A percentile compares a stretch with the other conserved stretches of the same genome.
Conservation (phyloP, 805 yeast species). For the Ogataea pini region DNA sequence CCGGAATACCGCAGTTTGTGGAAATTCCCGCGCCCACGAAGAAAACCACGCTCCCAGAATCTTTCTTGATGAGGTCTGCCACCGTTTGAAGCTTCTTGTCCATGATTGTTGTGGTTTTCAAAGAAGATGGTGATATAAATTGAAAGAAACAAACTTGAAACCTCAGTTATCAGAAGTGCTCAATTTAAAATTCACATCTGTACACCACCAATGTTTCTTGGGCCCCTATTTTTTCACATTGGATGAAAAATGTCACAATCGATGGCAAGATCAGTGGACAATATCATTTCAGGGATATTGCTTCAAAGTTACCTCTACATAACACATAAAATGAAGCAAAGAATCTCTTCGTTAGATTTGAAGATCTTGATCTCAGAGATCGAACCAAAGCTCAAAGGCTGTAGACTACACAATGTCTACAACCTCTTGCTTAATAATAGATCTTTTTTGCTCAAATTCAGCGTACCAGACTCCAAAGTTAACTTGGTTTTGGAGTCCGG, state of each 20-base stretch:
- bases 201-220: background rate
- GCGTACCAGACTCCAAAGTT: conserved; percentile 78
- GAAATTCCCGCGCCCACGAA: conserved; percentile 94
- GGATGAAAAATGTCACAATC: no score
- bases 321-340: conserved; percentile 54
- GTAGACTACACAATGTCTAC: conserved; percentile 81
- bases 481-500: conserved; percentile 84
- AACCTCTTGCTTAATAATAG: conserved; percentile 71
- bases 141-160: background rate
- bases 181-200: background rate
- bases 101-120: conserved; percentile 16
- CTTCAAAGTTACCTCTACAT: background rate
- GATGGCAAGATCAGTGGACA: no score
- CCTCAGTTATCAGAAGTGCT: background rate
- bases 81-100: conserved; percentile 26
- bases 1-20: conserved; percentile 93
- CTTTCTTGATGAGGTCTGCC: conserved; percentile 25
- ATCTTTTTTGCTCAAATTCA: conserved; percentile 77
- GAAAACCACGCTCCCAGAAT: conserved; percentile 50
- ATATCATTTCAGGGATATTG: no score
- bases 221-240: no score
- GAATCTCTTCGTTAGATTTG: conserved; percentile 82
- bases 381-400: conserved; percentile 53
- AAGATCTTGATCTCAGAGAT: conserved; percentile 71
- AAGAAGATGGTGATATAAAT: background rate